phyloP scores from a whole-genome alignment of 176 grass and related monocot genomes.

The Rhynchospora tenuis region DNA sequence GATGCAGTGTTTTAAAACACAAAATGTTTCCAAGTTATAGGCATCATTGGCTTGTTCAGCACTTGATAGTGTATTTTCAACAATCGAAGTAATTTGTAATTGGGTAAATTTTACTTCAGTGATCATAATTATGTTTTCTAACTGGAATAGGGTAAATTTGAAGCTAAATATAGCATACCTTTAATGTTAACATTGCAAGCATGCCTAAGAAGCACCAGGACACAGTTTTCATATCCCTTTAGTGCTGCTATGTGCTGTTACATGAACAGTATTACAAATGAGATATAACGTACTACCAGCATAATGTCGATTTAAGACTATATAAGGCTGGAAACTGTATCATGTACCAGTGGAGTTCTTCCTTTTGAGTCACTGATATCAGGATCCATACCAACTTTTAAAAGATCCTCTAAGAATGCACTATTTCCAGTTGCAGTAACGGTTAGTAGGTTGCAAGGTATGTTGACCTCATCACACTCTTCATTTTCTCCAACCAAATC shows the following conservation, averaged over 20 bases:
- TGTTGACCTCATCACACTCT: conserved; percentile 29
- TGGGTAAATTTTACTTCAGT: background rate
- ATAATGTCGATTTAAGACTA: background rate
- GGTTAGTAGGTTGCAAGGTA: conserved; percentile 73
- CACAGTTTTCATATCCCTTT: conserved; percentile 84
- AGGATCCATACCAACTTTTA: conserved; percentile 76
- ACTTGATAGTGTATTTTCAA: background rate
- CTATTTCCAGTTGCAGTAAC: conserved; percentile 76
- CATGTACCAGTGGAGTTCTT: conserved; percentile 78
- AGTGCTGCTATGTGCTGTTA: conserved; percentile 82
- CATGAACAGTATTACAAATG: background rate
- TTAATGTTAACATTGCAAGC: conserved; percentile 63
- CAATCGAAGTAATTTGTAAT: background rate
- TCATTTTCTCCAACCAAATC: conserved; percentile 53
- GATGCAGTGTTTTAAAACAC: background rate
- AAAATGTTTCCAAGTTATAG: background rate
- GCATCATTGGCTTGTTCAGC: background rate
- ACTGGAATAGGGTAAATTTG: background rate
- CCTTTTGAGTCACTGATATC: conserved; percentile 69
- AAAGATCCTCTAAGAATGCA: conserved; percentile 71
- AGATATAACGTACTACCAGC: background rate
- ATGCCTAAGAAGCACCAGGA: conserved; percentile 67
- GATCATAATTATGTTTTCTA: background rate
- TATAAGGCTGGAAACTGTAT: background rate
- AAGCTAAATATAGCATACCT: conserved; percentile 24